These are phyloP conservation scores for Arachnomyces sp. DNA, from an alignment of 2,329 filamentous ascomycete species.

Conservation along the genomic window DNA sequence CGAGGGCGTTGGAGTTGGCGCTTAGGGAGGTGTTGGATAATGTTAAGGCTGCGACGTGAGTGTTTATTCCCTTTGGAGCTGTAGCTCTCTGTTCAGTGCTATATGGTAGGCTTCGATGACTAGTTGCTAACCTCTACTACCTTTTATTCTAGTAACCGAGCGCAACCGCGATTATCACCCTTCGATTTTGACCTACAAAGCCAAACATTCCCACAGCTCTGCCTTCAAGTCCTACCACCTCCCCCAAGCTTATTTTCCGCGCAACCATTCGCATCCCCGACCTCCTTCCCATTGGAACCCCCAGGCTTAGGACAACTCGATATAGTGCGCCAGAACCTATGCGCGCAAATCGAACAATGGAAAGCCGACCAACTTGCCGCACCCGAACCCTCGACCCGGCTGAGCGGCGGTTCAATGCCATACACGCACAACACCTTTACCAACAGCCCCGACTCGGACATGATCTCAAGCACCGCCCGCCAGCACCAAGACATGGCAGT, in stretches of 20 bases:
- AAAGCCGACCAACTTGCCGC: constrained; percentile 39
- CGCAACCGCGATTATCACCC: constrained; percentile 36
- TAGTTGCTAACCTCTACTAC: constrained; percentile 3
- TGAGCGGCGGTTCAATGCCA: no score
- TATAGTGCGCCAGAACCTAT: constrained; percentile 59
- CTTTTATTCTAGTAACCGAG: constrained; percentile 31
- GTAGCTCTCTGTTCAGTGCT: not conserved
- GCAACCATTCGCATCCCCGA: constrained; percentile 66
- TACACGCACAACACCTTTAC: no score
- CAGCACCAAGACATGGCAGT: constrained; percentile 60
- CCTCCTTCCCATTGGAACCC: constrained; percentile 72
- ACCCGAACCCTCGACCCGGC: constrained; percentile 10
- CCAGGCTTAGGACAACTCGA: constrained; percentile 67
- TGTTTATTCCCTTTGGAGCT: constrained; percentile 9
- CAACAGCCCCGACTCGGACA: constrained; percentile 23
- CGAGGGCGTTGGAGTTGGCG: constrained; percentile 74
- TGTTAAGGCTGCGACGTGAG: constrained; percentile 73
- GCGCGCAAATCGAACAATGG: constrained; percentile 59
- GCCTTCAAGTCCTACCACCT: constrained; percentile 68
- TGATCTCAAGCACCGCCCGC: constrained; percentile 42
- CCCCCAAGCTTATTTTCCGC: constrained; percentile 76
- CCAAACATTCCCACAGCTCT: constrained; percentile 78
- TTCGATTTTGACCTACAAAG: constrained; percentile 78
- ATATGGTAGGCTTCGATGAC: not conserved
- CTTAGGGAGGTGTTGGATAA: constrained; percentile 74